phyloP scores from a whole-genome alignment of 306 rosid genomes.

The Hippophae gyantsensis region DNA sequence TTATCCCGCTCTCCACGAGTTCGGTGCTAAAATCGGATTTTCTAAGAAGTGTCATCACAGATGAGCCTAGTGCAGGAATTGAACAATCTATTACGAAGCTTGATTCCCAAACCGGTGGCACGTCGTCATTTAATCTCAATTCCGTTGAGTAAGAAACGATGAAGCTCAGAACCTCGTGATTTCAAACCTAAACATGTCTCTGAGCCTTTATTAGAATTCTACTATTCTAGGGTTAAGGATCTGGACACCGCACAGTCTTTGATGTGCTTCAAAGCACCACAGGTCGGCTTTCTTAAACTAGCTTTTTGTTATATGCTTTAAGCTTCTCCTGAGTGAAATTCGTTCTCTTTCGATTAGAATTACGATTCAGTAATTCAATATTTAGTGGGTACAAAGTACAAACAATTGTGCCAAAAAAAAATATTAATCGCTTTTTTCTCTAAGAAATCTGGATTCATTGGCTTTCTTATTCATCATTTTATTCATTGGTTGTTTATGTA shows the following conservation, averaged over 20 bases:
- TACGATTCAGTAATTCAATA: too few relatives aligned
- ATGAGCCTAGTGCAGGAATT: constrained; percentile 18
- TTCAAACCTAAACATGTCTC: constrained; percentile 22
- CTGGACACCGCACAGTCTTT: constrained; percentile 27
- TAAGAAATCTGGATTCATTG: too few relatives aligned
- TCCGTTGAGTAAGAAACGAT: not conserved
- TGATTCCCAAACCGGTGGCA: constrained; percentile 20
- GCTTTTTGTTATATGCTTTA: not conserved
- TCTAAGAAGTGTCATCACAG: not conserved
- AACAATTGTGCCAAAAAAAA: too few relatives aligned
- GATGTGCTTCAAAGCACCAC: constrained; percentile 32
- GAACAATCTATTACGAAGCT: constrained; percentile 24
- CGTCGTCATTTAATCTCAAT: constrained; percentile 7
- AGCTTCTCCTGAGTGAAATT: too few relatives aligned
- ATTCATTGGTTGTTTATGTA: too few relatives aligned
- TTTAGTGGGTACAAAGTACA: too few relatives aligned
- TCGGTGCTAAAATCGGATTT: too few relatives aligned
- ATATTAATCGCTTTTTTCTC: too few relatives aligned
- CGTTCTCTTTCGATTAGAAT: too few relatives aligned
- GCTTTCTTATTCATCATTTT: too few relatives aligned
- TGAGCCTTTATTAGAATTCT: constrained; percentile 15
- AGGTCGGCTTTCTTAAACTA: constrained; percentile 12
- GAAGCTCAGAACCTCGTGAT: constrained; percentile 17
- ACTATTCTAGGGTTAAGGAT: constrained; percentile 25
- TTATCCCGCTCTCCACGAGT: too few relatives aligned